Conservation (phyloP, 768 basidiomycete genomes). For the Pisolithus marmoratus region DNA sequence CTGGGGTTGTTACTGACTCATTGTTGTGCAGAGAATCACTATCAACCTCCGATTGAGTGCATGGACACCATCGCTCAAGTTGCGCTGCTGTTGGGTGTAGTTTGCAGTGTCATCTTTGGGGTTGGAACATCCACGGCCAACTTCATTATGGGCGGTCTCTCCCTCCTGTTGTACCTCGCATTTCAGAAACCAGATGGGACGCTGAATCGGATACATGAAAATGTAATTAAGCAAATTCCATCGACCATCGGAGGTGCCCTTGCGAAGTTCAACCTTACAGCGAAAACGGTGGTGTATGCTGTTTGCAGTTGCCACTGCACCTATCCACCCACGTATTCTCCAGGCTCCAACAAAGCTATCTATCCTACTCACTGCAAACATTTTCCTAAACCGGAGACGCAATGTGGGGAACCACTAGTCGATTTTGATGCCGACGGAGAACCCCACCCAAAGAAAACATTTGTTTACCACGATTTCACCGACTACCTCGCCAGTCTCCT, state of each 20-base stretch:
- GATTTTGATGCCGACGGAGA: too few species aligned
- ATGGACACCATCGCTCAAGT: conserved; percentile 12
- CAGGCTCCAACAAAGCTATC: not conserved
- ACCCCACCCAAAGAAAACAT: too few species aligned
- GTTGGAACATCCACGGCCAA: conserved; percentile 7
- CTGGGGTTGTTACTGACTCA: too few species aligned
- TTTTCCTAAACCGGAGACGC: too few species aligned
- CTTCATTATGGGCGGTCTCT: conserved; percentile 14
- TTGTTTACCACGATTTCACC: too few species aligned
- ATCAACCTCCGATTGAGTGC: not conserved
- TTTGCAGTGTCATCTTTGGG: conserved; percentile 13
- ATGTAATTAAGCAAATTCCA: not conserved
- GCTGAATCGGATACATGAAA: too few species aligned
- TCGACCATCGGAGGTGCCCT: not conserved
- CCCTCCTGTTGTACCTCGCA: not conserved
- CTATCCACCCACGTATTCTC: not conserved
- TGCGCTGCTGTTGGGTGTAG: conserved; percentile 12
- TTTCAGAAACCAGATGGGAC: too few species aligned
- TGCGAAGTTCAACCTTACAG: not conserved
- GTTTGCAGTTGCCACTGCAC: conserved; percentile 2
- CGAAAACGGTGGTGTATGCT: not conserved
- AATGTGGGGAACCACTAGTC: too few species aligned
- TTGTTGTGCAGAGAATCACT: too few species aligned
- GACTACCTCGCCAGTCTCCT: too few species aligned
- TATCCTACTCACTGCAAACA: not conserved